phyloP scores from a whole-genome alignment of 2,329 filamentous ascomycete species.

The Sporothrix dimorphospora region DNA sequence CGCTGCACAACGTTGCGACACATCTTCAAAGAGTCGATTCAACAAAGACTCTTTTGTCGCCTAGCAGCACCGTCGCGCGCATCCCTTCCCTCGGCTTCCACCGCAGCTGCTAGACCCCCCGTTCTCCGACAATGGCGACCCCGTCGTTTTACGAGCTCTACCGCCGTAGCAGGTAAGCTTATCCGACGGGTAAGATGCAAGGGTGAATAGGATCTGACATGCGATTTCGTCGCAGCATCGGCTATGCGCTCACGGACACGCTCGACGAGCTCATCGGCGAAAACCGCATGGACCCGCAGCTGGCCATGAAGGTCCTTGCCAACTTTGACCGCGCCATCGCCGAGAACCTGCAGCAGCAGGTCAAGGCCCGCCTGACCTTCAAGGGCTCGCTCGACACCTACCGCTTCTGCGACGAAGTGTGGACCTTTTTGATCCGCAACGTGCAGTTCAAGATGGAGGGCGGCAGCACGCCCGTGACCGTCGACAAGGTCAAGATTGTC shows the following conservation, averaged over 20 bases:
- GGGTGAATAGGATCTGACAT: too few species aligned
- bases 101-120: neutral
- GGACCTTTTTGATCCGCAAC: conserved; percentile 99
- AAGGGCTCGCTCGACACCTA: conserved; percentile 99
- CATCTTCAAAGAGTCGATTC: neutral
- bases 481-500: conserved; percentile 94
- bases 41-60: neutral
- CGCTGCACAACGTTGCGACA: neutral
- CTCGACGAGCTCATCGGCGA: conserved; percentile 96
- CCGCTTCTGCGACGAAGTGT: conserved; percentile 99
- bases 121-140: conserved; percentile 36
- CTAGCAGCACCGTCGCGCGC: neutral
- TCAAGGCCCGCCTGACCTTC: conserved; percentile 88
- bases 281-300: conserved; percentile 92
- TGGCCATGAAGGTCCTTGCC: conserved; percentile 96
- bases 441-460: conserved; percentile 98
- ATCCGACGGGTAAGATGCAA: too few species aligned
- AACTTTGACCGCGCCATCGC: conserved; percentile 95
- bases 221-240: too few species aligned
- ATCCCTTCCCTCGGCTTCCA: neutral
- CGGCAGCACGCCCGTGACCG: conserved; percentile 68
- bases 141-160: conserved; percentile 91
- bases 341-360: conserved; percentile 87
- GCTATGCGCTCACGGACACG: conserved; percentile 89
- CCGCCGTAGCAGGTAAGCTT: conserved; percentile 86